Evolutionary conservation across 768 basidiomycete species (phyloP).

Genomic region (Kwoniella sp.): DNA sequence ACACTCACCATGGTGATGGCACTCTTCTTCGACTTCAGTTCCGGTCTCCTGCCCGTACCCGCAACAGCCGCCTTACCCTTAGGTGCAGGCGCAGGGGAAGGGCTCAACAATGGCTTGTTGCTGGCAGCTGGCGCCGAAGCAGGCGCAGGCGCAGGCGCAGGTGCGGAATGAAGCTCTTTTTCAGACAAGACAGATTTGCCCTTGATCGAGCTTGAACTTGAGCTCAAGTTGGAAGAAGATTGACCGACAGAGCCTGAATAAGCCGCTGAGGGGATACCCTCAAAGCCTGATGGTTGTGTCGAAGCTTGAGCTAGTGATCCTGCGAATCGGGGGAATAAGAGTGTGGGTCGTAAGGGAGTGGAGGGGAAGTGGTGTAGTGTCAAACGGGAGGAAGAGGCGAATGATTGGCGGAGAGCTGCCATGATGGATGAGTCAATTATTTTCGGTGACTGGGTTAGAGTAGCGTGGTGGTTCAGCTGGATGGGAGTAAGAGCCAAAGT

Average conservation of each 20-base stretch:
- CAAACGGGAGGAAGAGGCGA: conserved; percentile 27
- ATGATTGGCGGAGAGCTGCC: conserved; percentile 17
- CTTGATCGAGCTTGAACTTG: neutral
- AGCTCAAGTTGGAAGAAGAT: neutral
- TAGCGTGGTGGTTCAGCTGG: no score
- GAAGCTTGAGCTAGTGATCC: conserved; percentile 15
- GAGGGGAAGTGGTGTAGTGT: conserved; percentile 19
- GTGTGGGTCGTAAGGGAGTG: neutral
- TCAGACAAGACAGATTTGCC: neutral
- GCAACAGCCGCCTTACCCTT: neutral
- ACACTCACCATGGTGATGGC: conserved; percentile 56
- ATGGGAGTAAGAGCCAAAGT: no score
- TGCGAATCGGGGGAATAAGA: conserved; percentile 4
- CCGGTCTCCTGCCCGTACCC: conserved; percentile 19
- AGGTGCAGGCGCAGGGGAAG: neutral
- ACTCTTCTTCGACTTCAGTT: conserved; percentile 52
- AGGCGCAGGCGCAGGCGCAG: neutral
- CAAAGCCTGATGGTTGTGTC: conserved; percentile 18
- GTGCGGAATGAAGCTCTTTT: neutral
- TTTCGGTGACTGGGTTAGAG: no score
- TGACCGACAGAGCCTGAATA: conserved; percentile 12
- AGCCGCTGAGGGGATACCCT: conserved; percentile 24
- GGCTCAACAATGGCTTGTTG: neutral
- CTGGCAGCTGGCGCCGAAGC: neutral
- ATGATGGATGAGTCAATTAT: neutral